phyloP scores from a whole-genome alignment of 129 eudicot genomes.

The Oenanthe sinensis region DNA sequence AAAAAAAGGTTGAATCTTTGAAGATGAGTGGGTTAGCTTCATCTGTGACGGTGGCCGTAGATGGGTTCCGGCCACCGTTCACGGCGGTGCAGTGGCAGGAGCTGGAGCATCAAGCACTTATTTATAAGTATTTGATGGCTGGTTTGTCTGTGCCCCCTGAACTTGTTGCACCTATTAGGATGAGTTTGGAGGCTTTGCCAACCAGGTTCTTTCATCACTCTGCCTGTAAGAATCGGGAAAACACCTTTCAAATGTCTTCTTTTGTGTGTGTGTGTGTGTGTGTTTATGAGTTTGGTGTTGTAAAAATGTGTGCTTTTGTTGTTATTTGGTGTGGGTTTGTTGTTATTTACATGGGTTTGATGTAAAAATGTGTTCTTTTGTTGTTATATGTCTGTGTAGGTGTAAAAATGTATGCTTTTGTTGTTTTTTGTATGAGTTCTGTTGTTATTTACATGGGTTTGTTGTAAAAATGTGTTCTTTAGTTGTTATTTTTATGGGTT shows the following conservation, averaged over 20 bases:
- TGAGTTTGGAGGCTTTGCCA: slow-evolving; percentile 37
- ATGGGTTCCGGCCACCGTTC: slow-evolving; percentile 31
- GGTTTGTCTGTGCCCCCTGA: slow-evolving; percentile 48
- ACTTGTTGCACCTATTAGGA: slow-evolving; percentile 39
- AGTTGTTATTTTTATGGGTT: neutral
- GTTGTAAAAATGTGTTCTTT: neutral
- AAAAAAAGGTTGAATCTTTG: neutral
- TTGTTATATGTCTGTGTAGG: neutral
- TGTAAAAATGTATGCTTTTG: neutral
- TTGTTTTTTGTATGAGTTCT: neutral
- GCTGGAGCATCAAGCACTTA: slow-evolving; percentile 57
- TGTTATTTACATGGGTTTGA: neutral
- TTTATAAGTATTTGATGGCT: slow-evolving; percentile 47
- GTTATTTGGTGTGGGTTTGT: neutral
- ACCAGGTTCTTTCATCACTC: slow-evolving; percentile 41
- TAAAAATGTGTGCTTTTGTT: neutral
- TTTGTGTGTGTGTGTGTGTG: too few relatives aligned
- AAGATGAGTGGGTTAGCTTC: slow-evolving; percentile 14
- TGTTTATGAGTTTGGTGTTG: neutral
- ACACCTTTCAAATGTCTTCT: neutral
- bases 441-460: neutral
- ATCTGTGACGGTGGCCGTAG: slow-evolving; percentile 17
- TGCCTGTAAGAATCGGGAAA: slow-evolving; percentile 20
- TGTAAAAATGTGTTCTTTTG: neutral
- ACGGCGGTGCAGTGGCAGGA: slow-evolving; percentile 53